phyloP scores from a whole-genome alignment of 2,329 filamentous ascomycete species.

The Penicillium sp. region DNA sequence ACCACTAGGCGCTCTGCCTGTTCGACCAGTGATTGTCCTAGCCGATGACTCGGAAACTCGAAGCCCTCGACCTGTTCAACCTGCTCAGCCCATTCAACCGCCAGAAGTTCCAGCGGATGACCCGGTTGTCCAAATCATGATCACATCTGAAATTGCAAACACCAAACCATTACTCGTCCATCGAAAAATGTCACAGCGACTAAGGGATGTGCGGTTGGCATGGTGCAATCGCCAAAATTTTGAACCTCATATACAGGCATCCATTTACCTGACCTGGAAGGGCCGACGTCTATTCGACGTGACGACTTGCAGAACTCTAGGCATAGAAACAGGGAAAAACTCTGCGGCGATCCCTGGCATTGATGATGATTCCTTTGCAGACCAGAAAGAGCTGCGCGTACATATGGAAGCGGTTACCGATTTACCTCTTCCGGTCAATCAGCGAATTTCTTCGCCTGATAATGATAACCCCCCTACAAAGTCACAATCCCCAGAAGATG shows the following conservation, averaged over 20 bases:
- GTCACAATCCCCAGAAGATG: slow-evolving; percentile 8
- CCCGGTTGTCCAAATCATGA: slow-evolving; percentile 60
- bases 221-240: slow-evolving; percentile 67
- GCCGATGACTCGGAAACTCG: neutral
- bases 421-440: slow-evolving; percentile 50
- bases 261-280: slow-evolving; percentile 77
- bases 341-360: slow-evolving; percentile 31
- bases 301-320: slow-evolving; percentile 69
- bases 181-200: slow-evolving; percentile 63
- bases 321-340: slow-evolving; percentile 51
- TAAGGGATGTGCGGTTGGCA: slow-evolving; percentile 64
- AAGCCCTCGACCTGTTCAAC: neutral
- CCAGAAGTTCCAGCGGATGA: slow-evolving; percentile 34
- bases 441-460: slow-evolving; percentile 7
- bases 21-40: neutral
- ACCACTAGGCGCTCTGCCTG: neutral
- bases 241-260: slow-evolving; percentile 46
- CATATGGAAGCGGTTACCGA: slow-evolving; percentile 75
- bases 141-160: slow-evolving; percentile 63
- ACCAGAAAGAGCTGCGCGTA: slow-evolving; percentile 57
- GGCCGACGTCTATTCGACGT: slow-evolving; percentile 68
- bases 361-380: slow-evolving; percentile 42
- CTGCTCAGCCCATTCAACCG: neutral
- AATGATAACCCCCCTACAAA: neutral
- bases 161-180: slow-evolving; percentile 62